Percentiles rank a stretch among this genome's conserved stretches.
These are phyloP conservation scores for Nepenthes alata DNA, from an alignment of 179 eudicot genomes.

Conservation along the genomic window DNA sequence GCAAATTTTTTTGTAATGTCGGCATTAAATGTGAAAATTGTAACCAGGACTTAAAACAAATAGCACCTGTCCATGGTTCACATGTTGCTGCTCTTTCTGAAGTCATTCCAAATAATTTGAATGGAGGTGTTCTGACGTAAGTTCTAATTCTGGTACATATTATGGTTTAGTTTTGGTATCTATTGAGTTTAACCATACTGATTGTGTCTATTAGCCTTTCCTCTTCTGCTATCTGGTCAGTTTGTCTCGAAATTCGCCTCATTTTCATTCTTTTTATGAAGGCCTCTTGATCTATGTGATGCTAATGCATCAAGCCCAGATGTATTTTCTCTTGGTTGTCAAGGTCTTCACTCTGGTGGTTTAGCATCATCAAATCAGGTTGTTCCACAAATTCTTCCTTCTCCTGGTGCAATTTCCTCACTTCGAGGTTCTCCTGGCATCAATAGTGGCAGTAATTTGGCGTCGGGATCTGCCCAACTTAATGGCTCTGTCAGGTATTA, in stretches of 20 bases:
- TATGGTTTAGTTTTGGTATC: neutral
- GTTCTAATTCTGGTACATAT: conserved; percentile 14
- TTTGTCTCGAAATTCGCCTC: neutral
- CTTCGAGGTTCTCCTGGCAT: conserved; percentile 42
- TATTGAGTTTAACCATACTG: neutral
- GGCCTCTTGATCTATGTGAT: conserved; percentile 92
- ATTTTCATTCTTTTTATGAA: conserved; percentile 13
- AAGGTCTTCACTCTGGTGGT: conserved; percentile 46
- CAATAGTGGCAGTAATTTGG: conserved; percentile 38
- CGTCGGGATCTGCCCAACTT: conserved; percentile 45
- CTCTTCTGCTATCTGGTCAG: neutral
- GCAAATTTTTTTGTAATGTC: conserved; percentile 3
- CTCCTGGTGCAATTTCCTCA: conserved; percentile 36
- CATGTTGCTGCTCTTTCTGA: conserved; percentile 67
- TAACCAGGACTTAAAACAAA: conserved; percentile 32
- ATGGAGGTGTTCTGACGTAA: conserved; percentile 73
- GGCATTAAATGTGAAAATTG: conserved; percentile 10
- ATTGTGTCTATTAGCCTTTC: neutral
- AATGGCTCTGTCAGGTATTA: conserved; percentile 46
- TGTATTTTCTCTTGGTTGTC: conserved; percentile 40
- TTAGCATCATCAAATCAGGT: conserved; percentile 42
- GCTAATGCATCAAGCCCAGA: conserved; percentile 52
- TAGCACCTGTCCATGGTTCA: conserved; percentile 41
- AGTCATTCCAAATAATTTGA: conserved; percentile 63
- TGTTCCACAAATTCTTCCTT: conserved; percentile 28